These are phyloP conservation scores for Penicillium rolfsii DNA, from an alignment of 2,329 filamentous ascomycete species.

Conservation along the genomic window DNA sequence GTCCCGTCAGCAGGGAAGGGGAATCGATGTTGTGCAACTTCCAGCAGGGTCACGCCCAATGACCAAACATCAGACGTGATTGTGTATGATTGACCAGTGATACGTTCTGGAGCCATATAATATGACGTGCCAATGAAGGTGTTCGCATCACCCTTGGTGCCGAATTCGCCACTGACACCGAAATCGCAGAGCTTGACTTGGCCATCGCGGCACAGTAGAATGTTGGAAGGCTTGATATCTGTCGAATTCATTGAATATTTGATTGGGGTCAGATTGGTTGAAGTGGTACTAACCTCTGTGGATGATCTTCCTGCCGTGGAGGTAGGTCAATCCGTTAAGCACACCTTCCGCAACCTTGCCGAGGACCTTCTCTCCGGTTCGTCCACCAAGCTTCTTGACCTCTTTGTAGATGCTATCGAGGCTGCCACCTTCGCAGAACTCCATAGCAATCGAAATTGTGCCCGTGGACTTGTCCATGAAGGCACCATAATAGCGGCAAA, in stretches of 20 bases:
- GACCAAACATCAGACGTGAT: slow-evolving; percentile 99
- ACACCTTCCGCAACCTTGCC: slow-evolving; percentile 97
- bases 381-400: slow-evolving; percentile 90
- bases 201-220: slow-evolving; percentile 86
- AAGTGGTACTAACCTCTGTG: slow-evolving; percentile 65
- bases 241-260: slow-evolving; percentile 18
- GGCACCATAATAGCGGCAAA: slow-evolving; percentile 95
- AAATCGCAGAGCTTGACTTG: slow-evolving; percentile 99
- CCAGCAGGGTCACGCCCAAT: slow-evolving; percentile 91
- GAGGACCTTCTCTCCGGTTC: slow-evolving; percentile 94
- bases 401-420: slow-evolving; percentile 97
- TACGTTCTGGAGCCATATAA: slow-evolving; percentile 98
- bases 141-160: slow-evolving; percentile 97
- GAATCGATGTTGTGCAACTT: slow-evolving; percentile 98
- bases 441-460: slow-evolving; percentile 98
- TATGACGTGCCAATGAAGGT: slow-evolving; percentile 99
- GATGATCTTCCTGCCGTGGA: slow-evolving; percentile 95
- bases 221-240: slow-evolving; percentile 98
- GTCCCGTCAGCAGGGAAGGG: slow-evolving; percentile 96
- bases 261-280: neutral
- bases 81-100: slow-evolving; percentile 96
- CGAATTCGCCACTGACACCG: slow-evolving; percentile 95
- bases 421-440: slow-evolving; percentile 96
- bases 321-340: slow-evolving; percentile 87
- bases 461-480: slow-evolving; percentile 96